Base-by-base conservation (phyloP, 441 rosid species). In the Pelargonium fulgidum region DNA sequence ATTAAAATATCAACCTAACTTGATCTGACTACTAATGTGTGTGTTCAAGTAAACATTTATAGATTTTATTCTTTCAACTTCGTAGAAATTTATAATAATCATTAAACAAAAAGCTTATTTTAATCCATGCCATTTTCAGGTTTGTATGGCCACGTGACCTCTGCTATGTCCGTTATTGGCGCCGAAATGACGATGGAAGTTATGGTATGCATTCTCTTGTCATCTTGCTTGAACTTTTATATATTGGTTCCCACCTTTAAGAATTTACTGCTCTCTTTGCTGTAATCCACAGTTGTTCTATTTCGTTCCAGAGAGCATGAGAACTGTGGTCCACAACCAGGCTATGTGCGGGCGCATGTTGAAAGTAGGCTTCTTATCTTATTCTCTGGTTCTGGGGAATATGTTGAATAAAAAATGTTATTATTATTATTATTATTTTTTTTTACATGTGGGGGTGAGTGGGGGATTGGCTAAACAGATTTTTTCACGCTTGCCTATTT, bases 71-170 rank as follows among this genome's bases (percentile, higher is more conserved):
- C 63, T 19, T 58, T 24, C 63, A 58, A 58, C 63, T 58, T 58
- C 10, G 33, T 58, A 22, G 33, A 22, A 33, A 9, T 58, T 58
- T 19, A 19, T 20, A 19, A 58, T 58, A 20, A 58, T 22, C 33
- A 58, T 20, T 58, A 9, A 20, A 8, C 2, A 19, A 58, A 58
- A 58, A 58, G 63, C 33, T 58, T 58, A 33, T 58, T 58, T 26
- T 58, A 26, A 24, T 58, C 63, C 11, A 58, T 58, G 29, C 12
- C 8, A n/a, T 39, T 79, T 80, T 73, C 86, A 95, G 99, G 90
- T 70, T 92, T 79, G 92, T 95, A 64, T 95, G 97, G 98, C 97
- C 99, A 14, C 97, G 99, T 74, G 98, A 92, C 74, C 98, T 95
- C 83, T 95, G 99, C 75, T 95, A 95, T 80, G 96, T 92, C 69